These are phyloP conservation scores for Crithidia thermophila DNA, from an alignment of 208 protist species.

Conservation along the genomic window DNA sequence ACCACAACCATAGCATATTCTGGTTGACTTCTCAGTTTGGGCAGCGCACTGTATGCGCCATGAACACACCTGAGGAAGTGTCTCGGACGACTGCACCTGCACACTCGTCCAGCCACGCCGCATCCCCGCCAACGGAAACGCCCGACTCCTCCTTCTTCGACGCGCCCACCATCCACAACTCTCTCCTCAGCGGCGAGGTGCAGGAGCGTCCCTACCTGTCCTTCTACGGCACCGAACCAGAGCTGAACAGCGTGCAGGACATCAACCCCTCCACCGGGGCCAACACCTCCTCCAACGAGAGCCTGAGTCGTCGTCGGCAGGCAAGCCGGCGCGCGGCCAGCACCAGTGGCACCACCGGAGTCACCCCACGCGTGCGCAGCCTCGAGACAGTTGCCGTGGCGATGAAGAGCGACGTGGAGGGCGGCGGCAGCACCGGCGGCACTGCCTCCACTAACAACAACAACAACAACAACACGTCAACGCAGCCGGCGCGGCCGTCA, in stretches of 20 bases:
- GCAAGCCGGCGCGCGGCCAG: constrained; percentile 4
- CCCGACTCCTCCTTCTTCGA: constrained; percentile 13
- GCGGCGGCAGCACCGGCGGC: background rate
- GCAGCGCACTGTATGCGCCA: no score
- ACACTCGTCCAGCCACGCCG: background rate
- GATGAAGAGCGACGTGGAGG: constrained; percentile 4
- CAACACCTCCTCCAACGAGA: background rate
- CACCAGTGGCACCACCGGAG: background rate
- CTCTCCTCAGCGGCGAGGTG: background rate
- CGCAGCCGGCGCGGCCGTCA: no score
- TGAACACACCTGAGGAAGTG: no score
- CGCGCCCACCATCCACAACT: constrained; percentile 8
- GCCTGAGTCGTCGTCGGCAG: background rate
- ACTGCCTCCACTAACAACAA: no score
- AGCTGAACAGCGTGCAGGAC: background rate
- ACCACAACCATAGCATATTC: no score
- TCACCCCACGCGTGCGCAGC: constrained; percentile 1
- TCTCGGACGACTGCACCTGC: background rate
- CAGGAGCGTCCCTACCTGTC: background rate
- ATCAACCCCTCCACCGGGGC: background rate
- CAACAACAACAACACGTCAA: no score
- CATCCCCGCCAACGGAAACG: background rate
- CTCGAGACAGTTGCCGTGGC: background rate
- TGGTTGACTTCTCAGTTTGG: no score
- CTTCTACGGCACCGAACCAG: background rate